Conservation (phyloP, 177 flowering plant species). For the Vitis hybrid region DNA sequence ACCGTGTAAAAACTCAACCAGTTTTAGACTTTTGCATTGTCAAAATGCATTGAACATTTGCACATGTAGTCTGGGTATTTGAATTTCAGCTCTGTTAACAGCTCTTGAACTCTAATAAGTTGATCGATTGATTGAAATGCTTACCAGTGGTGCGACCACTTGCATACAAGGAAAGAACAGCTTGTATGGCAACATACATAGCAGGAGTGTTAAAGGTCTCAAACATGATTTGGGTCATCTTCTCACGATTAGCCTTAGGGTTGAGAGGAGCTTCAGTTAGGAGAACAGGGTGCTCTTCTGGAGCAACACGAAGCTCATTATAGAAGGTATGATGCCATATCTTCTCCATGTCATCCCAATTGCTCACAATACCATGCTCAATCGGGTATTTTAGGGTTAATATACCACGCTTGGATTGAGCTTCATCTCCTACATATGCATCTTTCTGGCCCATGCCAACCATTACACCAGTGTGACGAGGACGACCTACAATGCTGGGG, state of each 20-base stretch:
- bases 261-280: constrained; percentile 66
- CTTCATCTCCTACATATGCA: constrained; percentile 67
- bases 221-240: constrained; percentile 73
- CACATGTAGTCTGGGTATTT: too few species aligned
- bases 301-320: constrained; percentile 70
- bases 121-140: neutral
- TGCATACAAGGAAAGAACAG: constrained; percentile 62
- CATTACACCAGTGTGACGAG: constrained; percentile 70
- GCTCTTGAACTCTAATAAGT: too few species aligned
- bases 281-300: constrained; percentile 70
- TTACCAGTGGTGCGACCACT: constrained; percentile 73
- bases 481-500: constrained; percentile 70
- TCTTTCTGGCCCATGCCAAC: constrained; percentile 75
- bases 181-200: constrained; percentile 68
- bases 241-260: constrained; percentile 70
- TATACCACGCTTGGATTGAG: constrained; percentile 68
- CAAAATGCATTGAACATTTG: too few species aligned
- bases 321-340: constrained; percentile 69
- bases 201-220: constrained; percentile 64
- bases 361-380: constrained; percentile 68
- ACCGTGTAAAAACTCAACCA: too few species aligned
- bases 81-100: too few species aligned
- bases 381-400: constrained; percentile 58
- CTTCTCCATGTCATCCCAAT: constrained; percentile 77
- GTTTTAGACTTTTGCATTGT: too few species aligned